Percentiles rank a stretch among this genome's conserved stretches.
These are phyloP conservation scores for Grosmannia huntii DNA, from an alignment of 2,329 filamentous ascomycete genomes.

Conservation along the genomic window DNA sequence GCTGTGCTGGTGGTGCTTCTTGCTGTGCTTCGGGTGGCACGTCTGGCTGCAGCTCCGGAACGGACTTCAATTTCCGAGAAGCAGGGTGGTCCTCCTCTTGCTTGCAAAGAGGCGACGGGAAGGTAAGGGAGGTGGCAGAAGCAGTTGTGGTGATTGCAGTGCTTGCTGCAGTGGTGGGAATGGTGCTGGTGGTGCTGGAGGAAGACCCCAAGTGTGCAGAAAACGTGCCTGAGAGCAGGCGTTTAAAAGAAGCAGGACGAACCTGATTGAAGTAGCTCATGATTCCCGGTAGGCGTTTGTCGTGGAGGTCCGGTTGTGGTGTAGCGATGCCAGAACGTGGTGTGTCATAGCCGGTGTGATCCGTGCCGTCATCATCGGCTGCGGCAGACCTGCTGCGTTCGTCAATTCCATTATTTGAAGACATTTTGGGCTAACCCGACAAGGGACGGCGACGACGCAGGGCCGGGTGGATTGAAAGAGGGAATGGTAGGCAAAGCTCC, in stretches of 20 bases:
- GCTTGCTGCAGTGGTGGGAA: conserved; percentile 14
- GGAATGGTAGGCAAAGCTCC: background rate
- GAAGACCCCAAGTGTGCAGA: conserved; percentile 19
- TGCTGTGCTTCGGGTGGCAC: background rate
- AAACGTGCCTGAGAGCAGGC: conserved; percentile 27
- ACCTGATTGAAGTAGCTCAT: conserved; percentile 99
- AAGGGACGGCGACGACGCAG: background rate
- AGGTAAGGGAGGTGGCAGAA: background rate
- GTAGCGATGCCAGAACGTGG: conserved; percentile 87
- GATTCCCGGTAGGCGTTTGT: conserved; percentile 92
- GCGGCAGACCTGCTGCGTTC: conserved; percentile 38
- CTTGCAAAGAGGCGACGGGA: background rate
- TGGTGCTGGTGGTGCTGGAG: conserved; percentile 5
- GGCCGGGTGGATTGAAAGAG: background rate
- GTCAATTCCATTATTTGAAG: conserved; percentile 37
- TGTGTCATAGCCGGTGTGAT: conserved; percentile 72
- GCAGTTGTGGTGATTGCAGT: conserved; percentile 1
- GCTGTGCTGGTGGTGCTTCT: conserved; percentile 9
- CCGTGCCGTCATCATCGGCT: conserved; percentile 57
- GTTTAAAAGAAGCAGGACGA: conserved; percentile 68
- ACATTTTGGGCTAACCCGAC: conserved; percentile 6
- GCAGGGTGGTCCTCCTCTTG: background rate
- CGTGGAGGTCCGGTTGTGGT: conserved; percentile 81
- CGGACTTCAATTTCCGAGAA: background rate
- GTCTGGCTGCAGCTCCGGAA: background rate